phyloP scores from a whole-genome alignment of 2,329 filamentous ascomycete species.

The Parastagonospora nodorum region DNA sequence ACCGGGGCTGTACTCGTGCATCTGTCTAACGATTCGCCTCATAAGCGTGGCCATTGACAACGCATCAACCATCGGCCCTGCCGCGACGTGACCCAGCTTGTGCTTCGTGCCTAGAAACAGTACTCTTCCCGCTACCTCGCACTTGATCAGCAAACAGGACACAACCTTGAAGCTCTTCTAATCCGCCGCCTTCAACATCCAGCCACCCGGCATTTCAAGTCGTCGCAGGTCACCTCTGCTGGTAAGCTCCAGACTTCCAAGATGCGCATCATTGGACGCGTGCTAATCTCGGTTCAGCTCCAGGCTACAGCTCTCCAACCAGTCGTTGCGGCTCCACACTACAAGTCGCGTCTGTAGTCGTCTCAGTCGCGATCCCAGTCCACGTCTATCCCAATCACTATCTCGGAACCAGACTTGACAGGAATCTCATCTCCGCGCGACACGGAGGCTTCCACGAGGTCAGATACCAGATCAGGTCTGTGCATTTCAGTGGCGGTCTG shows the following conservation, averaged over 20 bases:
- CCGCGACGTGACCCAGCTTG: constrained; percentile 44
- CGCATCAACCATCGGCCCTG: constrained; percentile 48
- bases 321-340: constrained; percentile 28
- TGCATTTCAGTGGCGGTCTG: constrained; percentile 41
- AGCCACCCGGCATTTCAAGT: constrained; percentile 21
- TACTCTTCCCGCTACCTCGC: constrained; percentile 33
- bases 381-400: constrained; percentile 33
- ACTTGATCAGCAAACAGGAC: constrained; percentile 41
- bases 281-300: constrained; percentile 39
- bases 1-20: constrained; percentile 39
- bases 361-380: constrained; percentile 26
- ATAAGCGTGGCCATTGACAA: constrained; percentile 51
- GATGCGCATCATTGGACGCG: constrained; percentile 32
- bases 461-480: constrained; percentile 23
- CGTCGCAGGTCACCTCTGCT: constrained; percentile 23
- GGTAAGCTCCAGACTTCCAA: constrained; percentile 25
- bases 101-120: constrained; percentile 37
- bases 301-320: constrained; percentile 40
- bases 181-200: constrained; percentile 19
- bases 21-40: constrained; percentile 39
- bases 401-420: constrained; percentile 14
- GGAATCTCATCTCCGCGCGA: constrained; percentile 21
- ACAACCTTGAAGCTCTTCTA: constrained; percentile 28
- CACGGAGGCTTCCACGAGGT: constrained; percentile 23
- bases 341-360: constrained; percentile 31